Evolutionary conservation across 148 eudicot genomes (phyloP), one percentile per base, ranked within the genome.

Genomic region (Beta vulgaris): DNA sequence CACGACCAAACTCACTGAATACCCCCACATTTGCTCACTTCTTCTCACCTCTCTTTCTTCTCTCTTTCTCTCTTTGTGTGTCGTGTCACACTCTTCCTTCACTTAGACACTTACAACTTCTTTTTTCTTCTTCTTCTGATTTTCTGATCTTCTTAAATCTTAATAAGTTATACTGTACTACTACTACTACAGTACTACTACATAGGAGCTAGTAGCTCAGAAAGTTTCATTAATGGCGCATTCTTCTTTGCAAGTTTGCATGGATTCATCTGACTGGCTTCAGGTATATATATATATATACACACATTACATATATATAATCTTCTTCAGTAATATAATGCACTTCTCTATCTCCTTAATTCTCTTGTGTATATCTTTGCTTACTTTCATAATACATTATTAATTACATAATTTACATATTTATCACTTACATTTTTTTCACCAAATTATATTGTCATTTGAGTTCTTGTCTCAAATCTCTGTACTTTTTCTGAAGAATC

Each of bases 231-330:
- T 12, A 8, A 81, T 81, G 83, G 80, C 80, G 26, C 83, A 81
- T 72, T 11, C 83, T 72, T 72, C 83, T 65, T 74, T 81, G 26
- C 83, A 81, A 72, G 80, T 81, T 59, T 81, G 83, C 80, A 81
- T 76, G 80, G 80, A 81, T 77, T 72, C 80, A 10, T 66, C 83
- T 58, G 79, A 81, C 69, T 81, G 83, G 83, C 61, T 81, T 42
- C 82, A 79, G 82, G 82, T 78, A 72, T 18, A n/a, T 31, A 10
- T 19, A 34, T 37, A 4, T 35, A 2, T 72, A 12, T 37, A 13
- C 14, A 71, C 54, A n/a, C n/a, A n/a, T n/a, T n/a, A n/a, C n/a
- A n/a, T n/a, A n/a, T n/a, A n/a, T n/a, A n/a, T n/a, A n/a, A n/a
- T n/a, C n/a, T n/a, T 36, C 29, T 15, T 28, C 19, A 18, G 1